Conservation (phyloP, 169 alveolate species). For the Besnoitia besnoiti region DNA sequence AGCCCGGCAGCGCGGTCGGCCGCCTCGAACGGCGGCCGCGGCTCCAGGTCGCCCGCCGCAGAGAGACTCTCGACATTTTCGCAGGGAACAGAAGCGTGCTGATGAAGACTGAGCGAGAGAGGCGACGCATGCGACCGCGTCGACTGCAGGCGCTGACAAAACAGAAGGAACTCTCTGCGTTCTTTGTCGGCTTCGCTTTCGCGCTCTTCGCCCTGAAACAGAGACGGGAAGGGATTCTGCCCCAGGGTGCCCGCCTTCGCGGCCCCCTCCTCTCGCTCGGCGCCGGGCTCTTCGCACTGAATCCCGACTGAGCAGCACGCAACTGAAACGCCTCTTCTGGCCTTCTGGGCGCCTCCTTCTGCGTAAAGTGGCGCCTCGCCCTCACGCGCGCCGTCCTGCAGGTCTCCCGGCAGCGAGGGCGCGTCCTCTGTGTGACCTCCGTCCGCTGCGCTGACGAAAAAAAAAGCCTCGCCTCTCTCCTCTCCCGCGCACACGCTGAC, state of each 20-base stretch:
- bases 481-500: neutral
- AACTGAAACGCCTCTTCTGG: neutral
- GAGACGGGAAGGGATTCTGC: neutral
- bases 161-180: neutral
- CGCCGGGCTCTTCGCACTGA: constrained; percentile 2
- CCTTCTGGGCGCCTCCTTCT: neutral
- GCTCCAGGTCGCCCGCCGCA: neutral
- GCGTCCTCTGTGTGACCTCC: neutral
- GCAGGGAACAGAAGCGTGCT: neutral
- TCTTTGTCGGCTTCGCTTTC: neutral
- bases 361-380: too few species aligned
- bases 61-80: neutral
- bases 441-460: neutral
- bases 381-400: too few species aligned
- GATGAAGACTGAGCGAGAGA: neutral
- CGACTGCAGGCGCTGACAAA: neutral
- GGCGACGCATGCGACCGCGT: neutral
- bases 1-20: neutral
- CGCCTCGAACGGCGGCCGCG: neutral
- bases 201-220: neutral
- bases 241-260: neutral
- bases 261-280: neutral
- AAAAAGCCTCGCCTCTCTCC: neutral
- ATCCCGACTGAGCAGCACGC: neutral
- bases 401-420: neutral